phyloP scores from a whole-genome alignment of 1,284 basidiomycete species.

The Irpex sp. region DNA sequence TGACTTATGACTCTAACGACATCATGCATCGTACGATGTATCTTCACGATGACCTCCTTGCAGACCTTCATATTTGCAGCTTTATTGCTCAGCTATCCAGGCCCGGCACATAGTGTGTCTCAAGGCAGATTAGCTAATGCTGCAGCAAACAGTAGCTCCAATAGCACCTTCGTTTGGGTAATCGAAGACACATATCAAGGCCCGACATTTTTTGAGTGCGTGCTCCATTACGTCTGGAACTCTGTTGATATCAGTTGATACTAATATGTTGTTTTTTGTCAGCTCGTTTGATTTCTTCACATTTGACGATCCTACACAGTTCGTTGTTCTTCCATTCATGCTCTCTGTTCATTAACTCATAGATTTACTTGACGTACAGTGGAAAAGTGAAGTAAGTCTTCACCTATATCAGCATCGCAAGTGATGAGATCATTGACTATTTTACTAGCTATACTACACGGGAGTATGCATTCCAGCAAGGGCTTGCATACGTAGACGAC shows the following conservation, averaged over 20 bases:
- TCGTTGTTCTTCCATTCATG: slow-evolving; percentile 19
- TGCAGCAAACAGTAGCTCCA: slow-evolving; percentile 16
- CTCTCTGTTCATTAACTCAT: too few species aligned
- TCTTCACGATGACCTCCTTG: not conserved
- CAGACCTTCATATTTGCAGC: not conserved
- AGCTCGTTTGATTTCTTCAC: slow-evolving; percentile 60
- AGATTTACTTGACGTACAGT: slow-evolving; percentile 27
- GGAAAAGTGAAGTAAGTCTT: slow-evolving; percentile 56
- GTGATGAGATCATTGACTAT: not conserved
- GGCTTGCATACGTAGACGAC: slow-evolving; percentile 50
- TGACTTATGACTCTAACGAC: not conserved
- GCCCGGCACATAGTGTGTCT: not conserved
- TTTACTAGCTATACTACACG: slow-evolving; percentile 47
- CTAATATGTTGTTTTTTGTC: not conserved
- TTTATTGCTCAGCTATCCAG: not conserved
- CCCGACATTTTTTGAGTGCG: slow-evolving; percentile 33
- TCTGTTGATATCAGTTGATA: not conserved
- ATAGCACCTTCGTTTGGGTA: slow-evolving; percentile 29
- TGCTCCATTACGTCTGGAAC: slow-evolving; percentile 1
- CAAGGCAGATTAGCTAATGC: not conserved
- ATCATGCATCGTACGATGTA: not conserved
- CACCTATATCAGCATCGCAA: not conserved
- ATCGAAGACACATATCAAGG: slow-evolving; percentile 32
- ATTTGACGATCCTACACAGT: slow-evolving; percentile 64
- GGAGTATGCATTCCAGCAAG: slow-evolving; percentile 39